Percentiles rank a stretch among this genome's conserved stretches.
These are phyloP conservation scores for Mallotus japonicus DNA, from an alignment of 441 rosid species.

Conservation along the genomic window DNA sequence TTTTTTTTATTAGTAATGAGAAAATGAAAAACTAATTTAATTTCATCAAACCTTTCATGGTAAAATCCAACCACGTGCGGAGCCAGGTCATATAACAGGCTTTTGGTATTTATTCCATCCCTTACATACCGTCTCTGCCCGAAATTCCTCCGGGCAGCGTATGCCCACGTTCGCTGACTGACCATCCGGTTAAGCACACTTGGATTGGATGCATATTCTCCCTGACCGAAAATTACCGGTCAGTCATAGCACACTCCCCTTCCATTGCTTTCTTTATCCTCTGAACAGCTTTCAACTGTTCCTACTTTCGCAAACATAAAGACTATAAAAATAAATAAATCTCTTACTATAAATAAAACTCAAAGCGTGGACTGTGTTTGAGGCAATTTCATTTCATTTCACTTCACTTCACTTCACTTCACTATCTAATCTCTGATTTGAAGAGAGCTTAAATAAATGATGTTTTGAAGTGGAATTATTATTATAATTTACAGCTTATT, in stretches of 20 bases:
- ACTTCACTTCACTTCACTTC: conserved; percentile 13
- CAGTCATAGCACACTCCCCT: conserved; percentile 11
- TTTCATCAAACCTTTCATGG: too few species aligned
- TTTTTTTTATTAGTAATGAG: too few species aligned
- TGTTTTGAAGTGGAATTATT: conserved; percentile 7
- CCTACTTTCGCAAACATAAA: not conserved
- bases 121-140: conserved; percentile 31
- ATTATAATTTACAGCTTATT: too few species aligned
- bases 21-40: too few species aligned
- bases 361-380: conserved; percentile 10
- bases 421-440: not conserved
- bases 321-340: not conserved
- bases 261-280: not conserved
- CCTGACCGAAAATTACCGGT: conserved; percentile 33
- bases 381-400: not conserved
- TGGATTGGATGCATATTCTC: conserved; percentile 2
- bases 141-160: conserved; percentile 34
- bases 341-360: conserved; percentile 17
- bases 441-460: not conserved
- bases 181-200: not conserved
- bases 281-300: not conserved
- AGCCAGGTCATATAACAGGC: not conserved
- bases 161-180: not conserved
- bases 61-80: not conserved
- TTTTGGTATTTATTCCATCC: not conserved